Base-by-base conservation (phyloP, 148 eudicot genomes). In the Silene uniflora region DNA sequence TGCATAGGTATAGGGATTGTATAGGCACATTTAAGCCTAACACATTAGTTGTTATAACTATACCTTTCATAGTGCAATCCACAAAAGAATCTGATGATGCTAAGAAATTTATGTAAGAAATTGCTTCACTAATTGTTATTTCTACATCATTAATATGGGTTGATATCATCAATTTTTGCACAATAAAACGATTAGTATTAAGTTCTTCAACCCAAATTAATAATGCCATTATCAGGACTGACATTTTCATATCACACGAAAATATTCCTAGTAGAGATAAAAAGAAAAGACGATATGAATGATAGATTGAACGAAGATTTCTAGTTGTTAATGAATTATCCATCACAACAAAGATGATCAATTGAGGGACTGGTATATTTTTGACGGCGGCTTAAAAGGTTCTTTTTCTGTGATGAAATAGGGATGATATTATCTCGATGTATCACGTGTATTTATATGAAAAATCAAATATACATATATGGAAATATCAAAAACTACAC, bases 121-220 rank as follows among this genome's bases (percentile, higher is more conserved):
- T 21, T 4, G 32, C 46, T 58, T 78, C 81, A 13, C 18, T 58
- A 10, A 78, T 67, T 25, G 24, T 44, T 0, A 18, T 4, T 23
- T 24, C 24, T 4, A 4, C 19, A 0, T 56, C 76, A 18, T 22
- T 24, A 0, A 21, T 39, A n/a, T 8, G 0, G 24, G 47, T 21
- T 7, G 19, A 23, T 39, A 46, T 42, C 9, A 47, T 18, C 46
- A 78, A 67, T 7, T 35, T 27, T 3, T 35, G 58, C 10, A 78
- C 46, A 18, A 73, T 14, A 18, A n/a, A 35, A 14, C 3, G 32
- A 18, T 73, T 16, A 13, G 25, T 25, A 16, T 67, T 77, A 10
- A 42, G 19, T 3, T 59, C 63, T 24, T 67, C 77, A 5, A 78
- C 21, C 81, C 81, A 78, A 25, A 66, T 7, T 18, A 78, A 58